These are phyloP conservation scores for Axilococcus clingmanii DNA, from an alignment of 139 green algal genomes.

Conservation along the genomic window DNA sequence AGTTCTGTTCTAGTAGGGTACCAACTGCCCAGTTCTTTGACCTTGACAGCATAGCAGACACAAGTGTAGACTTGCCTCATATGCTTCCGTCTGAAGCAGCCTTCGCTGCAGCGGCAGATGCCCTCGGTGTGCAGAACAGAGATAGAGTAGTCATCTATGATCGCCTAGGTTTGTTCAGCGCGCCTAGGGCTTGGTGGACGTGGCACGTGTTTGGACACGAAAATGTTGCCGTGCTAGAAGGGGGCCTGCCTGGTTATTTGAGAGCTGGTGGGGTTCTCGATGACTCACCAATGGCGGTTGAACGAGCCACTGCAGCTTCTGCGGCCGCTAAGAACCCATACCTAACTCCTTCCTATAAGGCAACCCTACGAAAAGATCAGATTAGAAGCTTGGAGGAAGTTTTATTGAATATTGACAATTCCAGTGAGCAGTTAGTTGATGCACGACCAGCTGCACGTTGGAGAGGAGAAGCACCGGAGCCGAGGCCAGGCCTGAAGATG, in stretches of 20 bases:
- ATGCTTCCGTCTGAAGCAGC: conserved; percentile 58
- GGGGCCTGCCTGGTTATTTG: conserved; percentile 75
- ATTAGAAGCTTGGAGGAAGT: conserved; percentile 47
- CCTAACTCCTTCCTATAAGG: conserved; percentile 2
- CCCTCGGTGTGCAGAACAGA: conserved; percentile 57
- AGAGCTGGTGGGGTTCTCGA: conserved; percentile 38
- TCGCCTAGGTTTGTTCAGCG: conserved; percentile 73
- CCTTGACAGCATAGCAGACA: conserved; percentile 44
- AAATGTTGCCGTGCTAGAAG: conserved; percentile 81
- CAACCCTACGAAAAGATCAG: conserved; percentile 18
- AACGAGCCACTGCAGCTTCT: conserved; percentile 11
- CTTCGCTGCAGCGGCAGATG: conserved; percentile 76
- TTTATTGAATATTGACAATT: conserved; percentile 35
- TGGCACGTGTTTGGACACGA: conserved; percentile 75
- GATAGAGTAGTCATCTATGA: conserved; percentile 85
- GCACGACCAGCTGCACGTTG: conserved; percentile 58
- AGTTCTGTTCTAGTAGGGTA: conserved; percentile 60
- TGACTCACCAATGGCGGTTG: no score
- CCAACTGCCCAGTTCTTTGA: conserved; percentile 65
- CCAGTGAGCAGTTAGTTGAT: conserved; percentile 61
- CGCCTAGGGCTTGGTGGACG: conserved; percentile 85
- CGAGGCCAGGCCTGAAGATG: conserved; percentile 50
- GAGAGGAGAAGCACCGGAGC: conserved; percentile 65
- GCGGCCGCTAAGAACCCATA: conserved; percentile 17
- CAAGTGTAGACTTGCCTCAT: conserved; percentile 48